Percentiles rank a stretch among this genome's conserved stretches.
Conservation (phyloP, 495 filamentous ascomycete genomes). For the Penicillium cinerascens region DNA sequence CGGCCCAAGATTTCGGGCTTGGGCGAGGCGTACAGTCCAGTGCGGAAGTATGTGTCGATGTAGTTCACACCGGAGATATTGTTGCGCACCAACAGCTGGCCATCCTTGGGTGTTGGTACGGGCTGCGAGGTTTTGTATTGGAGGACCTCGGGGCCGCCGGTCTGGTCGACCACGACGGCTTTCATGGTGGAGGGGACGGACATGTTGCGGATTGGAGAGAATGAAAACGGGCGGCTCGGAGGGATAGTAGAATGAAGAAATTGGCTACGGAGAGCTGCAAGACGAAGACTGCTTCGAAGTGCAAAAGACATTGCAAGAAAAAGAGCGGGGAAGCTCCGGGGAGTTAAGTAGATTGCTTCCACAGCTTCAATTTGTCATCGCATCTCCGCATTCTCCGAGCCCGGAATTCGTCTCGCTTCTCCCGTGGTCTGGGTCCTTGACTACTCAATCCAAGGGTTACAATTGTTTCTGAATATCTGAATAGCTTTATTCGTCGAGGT, state of each 20-base stretch:
- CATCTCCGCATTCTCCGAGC: conserved; percentile 10
- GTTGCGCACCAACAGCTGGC: conserved; percentile 81
- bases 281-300: conserved; percentile 17
- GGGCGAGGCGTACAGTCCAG: conserved; percentile 73
- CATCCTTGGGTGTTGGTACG: conserved; percentile 66
- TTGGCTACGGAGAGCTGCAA: conserved; percentile 24
- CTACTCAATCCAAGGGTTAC: too few relatives aligned
- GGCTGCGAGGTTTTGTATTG: conserved; percentile 71
- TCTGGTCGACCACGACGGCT: conserved; percentile 68
- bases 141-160: conserved; percentile 76
- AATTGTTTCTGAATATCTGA: too few relatives aligned
- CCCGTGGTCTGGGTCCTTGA: background rate
- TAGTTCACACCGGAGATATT: conserved; percentile 84
- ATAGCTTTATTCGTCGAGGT: too few relatives aligned
- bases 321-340: background rate
- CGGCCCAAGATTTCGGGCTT: conserved; percentile 80
- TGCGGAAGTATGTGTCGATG: conserved; percentile 87
- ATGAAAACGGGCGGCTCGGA: conserved; percentile 2
- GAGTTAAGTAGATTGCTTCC: background rate
- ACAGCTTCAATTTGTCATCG: conserved; percentile 24
- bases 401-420: background rate
- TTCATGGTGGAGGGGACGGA: conserved; percentile 67
- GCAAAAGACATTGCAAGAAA: conserved; percentile 13
- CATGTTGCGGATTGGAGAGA: conserved; percentile 27
- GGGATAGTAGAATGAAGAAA: conserved; percentile 3